A percentile compares a stretch with the other conserved stretches of the same genome.
phyloP scores from a whole-genome alignment of 2,329 filamentous ascomycete genomes.

The Dactylellina parvicollis region DNA sequence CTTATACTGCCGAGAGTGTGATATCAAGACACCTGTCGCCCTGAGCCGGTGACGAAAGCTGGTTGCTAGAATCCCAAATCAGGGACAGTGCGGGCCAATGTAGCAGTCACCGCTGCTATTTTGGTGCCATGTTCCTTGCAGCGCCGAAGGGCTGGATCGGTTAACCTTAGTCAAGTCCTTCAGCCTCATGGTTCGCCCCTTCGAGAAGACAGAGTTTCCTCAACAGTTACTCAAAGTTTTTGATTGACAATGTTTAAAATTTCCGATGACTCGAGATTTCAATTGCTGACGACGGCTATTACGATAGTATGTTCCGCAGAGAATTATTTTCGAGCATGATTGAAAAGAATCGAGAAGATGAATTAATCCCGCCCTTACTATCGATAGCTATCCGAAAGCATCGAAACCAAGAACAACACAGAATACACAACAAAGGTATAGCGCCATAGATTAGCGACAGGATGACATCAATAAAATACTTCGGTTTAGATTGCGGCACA shows the following conservation, averaged over 20 bases:
- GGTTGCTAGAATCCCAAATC: constrained; percentile 29
- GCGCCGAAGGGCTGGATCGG: constrained; percentile 3
- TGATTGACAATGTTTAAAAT: not conserved
- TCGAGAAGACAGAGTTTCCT: constrained; percentile 50
- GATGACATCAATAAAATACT: too few relatives aligned
- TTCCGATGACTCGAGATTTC: constrained; percentile 7
- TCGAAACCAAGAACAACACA: too few relatives aligned
- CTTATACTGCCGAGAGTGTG: not conserved
- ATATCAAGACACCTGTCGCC: constrained; percentile 15
- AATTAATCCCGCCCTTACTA: too few relatives aligned
- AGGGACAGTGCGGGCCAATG: constrained; percentile 34
- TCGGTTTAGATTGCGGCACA: too few relatives aligned
- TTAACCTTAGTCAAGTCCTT: constrained; percentile 20
- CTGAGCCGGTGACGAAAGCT: constrained; percentile 2
- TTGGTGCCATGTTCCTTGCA: constrained; percentile 52
- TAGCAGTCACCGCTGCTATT: constrained; percentile 47
- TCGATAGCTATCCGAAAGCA: too few relatives aligned
- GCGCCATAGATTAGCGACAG: too few relatives aligned
- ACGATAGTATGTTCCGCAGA: too few relatives aligned
- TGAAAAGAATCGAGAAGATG: too few relatives aligned
- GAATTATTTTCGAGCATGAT: too few relatives aligned
- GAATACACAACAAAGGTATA: too few relatives aligned
- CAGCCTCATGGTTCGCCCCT: constrained; percentile 44
- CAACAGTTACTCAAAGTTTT: not conserved
- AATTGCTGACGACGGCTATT: too few relatives aligned